Base-by-base conservation (phyloP, 192 early-diverging fungal species). In the Umbelopsis ramanniana region DNA sequence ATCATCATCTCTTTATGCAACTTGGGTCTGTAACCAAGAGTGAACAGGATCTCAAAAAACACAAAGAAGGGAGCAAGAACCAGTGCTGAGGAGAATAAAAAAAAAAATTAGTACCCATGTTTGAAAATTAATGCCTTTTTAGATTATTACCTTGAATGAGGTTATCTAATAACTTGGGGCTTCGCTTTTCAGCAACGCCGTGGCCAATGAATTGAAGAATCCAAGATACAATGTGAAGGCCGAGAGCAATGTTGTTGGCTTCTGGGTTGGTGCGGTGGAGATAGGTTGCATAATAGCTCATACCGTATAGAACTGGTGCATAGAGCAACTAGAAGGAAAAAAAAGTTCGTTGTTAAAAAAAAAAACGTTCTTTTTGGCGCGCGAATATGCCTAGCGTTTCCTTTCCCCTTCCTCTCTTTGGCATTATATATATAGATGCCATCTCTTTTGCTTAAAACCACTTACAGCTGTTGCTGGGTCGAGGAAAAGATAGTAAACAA, bases 11-110 rank as follows among this genome's bases (percentile, higher is more conserved):
- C 84, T 69, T 85, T 74, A 67, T 88, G 81, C 29, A 96, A 78
- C 4, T 79, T 71, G 19, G 93, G 90, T 48, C 92, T 90, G 82
- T 94, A 95, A 33, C 97, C 94, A 6, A 92, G 46, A 70, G 73
- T 77, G 76, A 98, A 97, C 53, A 98, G 78, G 10, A 88, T 60
- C 80, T 98, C 95, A 37, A 93, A 83, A 71, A 93, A 95, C 7
- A 97, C 94, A 84, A 98, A 98, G 78, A 95, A 95, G 33, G 95
- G 95, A 2, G 97, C 97, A 71, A 96, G 92, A 46, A 97, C 91
- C 29, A 97, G 52, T 3, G 97, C 96, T 91, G 22, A 60, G 24
- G 47, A 22, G 21, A 43, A 71, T n/a, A 22, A 24, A 35, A 38
- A 14, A 33, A 14, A 46, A n/a, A 8, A 67, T 21, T n/a, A 47